These are phyloP conservation scores for Boletus rubroflammeus DNA, from an alignment of 768 basidiomycete species.

Conservation along the genomic window DNA sequence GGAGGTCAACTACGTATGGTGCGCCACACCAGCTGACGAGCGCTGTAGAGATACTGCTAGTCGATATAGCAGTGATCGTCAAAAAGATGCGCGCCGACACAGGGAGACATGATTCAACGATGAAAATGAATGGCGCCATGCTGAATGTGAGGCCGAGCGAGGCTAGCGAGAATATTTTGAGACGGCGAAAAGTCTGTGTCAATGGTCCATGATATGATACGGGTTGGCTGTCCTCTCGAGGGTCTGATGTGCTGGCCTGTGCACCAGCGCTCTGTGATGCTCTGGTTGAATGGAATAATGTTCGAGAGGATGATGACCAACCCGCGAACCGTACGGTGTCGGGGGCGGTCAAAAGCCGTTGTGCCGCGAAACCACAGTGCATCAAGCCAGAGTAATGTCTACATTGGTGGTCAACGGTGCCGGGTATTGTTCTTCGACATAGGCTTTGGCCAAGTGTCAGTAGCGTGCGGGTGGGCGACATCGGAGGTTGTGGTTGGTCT, in stretches of 20 bases:
- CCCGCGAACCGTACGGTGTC: neutral
- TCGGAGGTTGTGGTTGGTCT: neutral
- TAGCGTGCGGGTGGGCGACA: conserved; percentile 6
- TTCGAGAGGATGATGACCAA: neutral
- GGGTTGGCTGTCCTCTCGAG: conserved; percentile 4
- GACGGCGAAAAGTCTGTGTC: conserved; percentile 63
- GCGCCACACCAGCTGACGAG: conserved; percentile 68
- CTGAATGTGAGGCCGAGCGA: conserved; percentile 67
- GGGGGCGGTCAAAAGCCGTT: neutral
- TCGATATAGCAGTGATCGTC: conserved; percentile 65
- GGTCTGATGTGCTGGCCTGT: conserved; percentile 1
- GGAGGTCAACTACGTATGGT: conserved; percentile 70
- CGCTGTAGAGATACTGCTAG: conserved; percentile 69
- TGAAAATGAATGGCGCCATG: conserved; percentile 76
- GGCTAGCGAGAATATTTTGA: conserved; percentile 81
- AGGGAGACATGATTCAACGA: conserved; percentile 76
- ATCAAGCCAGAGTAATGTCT: conserved; percentile 5
- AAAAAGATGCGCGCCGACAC: conserved; percentile 62
- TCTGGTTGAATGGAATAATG: conserved; percentile 12
- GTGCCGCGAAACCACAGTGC: neutral
- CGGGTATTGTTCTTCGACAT: conserved; percentile 14
- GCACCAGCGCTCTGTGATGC: neutral
- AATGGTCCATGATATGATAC: conserved; percentile 69
- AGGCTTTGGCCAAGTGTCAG: conserved; percentile 6
- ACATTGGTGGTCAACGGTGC: neutral